Evolutionary conservation across 371 early-diverging fungal genomes (phyloP), one percentile per base, ranked within the genome.

Genomic region (Mortierella sp.): DNA sequence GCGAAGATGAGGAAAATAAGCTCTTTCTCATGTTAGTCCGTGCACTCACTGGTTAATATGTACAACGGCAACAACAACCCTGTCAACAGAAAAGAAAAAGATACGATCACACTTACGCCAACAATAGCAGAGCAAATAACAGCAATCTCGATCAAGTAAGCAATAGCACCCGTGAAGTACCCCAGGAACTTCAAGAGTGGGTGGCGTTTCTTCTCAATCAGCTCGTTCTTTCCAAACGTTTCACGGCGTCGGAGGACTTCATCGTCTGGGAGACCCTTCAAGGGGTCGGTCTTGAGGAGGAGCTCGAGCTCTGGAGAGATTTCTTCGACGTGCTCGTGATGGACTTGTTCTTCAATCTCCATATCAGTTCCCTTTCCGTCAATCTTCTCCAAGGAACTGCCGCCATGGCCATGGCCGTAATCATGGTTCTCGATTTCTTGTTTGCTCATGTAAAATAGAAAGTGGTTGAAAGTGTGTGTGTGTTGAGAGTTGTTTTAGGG

Each of bases 141-240:
- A 8, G 96, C 93, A 70, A 95, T 88, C 88, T 97, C 97, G 80
- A 98, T 95, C 77, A 98, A 89, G 88, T 94, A 96, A 60, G 97
- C 94, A 79, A 98, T 97, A 58, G 98, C 92, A 75, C 97, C 98
- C n/a, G 92, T 93, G 82, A 98, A 97, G 91, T 96, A 97, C 45
- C 92, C 91, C 71, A 97, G 88, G 87, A 98, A 97, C 89, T 98
- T 97, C 78, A 97, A 89, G 47, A 97, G 45, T 26, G 96, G 96
- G 86, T 95, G 96, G 72, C 91, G 91, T 88, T 95, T 96, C 77
- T 93, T 92, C 88, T 98, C 98, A 19, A 93, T 84, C 54, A 97
- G 76, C 85, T 95, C 96, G 81, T 96, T 96, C 50, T 88, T 90
- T 54, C 96, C 96, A 88, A 95, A 96, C 58, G 90, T 84, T 47